Evolutionary conservation across 768 basidiomycete genomes (phyloP).

Genomic region (Phallus indusiatus): DNA sequence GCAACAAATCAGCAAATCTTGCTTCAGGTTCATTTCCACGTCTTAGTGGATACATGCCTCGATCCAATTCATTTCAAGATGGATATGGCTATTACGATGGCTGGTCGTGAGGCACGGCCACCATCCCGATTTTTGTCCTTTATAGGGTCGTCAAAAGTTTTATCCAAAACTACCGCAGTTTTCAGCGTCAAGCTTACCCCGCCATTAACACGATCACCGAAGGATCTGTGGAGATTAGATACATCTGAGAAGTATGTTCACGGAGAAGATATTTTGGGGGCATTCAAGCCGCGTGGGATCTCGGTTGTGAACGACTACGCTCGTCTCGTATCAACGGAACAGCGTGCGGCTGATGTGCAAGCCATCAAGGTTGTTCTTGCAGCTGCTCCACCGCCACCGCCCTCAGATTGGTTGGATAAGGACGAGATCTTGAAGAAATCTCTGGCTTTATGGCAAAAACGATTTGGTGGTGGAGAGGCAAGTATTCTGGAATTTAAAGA

Average conservation of each 20-base stretch:
- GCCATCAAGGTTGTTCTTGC: conserved; percentile 70
- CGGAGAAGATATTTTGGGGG: conserved; percentile 75
- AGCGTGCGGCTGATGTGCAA: conserved; percentile 80
- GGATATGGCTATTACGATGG: conserved; percentile 80
- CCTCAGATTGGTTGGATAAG: conserved; percentile 25
- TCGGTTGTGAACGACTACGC: conserved; percentile 82
- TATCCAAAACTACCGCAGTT: conserved; percentile 72
- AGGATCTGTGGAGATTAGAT: conserved; percentile 91
- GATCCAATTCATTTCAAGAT: conserved; percentile 84
- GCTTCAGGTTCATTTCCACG: conserved; percentile 64
- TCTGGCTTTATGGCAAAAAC: conserved; percentile 75
- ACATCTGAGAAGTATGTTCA: conserved; percentile 92
- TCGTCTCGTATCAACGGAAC: conserved; percentile 61
- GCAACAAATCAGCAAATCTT: conserved; percentile 68
- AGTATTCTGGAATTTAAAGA: conserved; percentile 16
- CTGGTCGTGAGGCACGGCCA: conserved; percentile 74
- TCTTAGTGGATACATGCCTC: conserved; percentile 74
- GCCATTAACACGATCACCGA: conserved; percentile 74
- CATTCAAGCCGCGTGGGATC: conserved; percentile 85
- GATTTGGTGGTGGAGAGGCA: conserved; percentile 71
- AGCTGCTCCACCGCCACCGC: conserved; percentile 24
- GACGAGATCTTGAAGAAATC: conserved; percentile 58
- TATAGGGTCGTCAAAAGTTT: conserved; percentile 67
- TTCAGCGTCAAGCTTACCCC: conserved; percentile 78
- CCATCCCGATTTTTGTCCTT: conserved; percentile 71